Evolutionary conservation across 805 yeast species (phyloP).

Genomic region (Candida multigemmis): DNA sequence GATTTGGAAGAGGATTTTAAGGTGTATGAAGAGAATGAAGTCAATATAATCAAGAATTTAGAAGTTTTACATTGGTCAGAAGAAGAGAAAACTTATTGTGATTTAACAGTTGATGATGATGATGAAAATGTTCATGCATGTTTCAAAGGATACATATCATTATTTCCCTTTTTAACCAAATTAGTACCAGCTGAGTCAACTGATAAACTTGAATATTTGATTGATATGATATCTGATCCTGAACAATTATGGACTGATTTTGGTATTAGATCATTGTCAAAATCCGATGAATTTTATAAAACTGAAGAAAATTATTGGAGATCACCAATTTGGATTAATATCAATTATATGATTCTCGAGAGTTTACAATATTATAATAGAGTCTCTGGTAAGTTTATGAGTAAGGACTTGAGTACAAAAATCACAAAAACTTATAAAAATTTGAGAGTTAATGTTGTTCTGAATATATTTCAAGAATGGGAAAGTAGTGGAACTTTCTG

Average conservation of each 20-base stretch:
- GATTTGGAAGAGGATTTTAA: slow-evolving; percentile 50
- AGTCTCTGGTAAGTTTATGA: slow-evolving; percentile 15
- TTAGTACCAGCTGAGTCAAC: slow-evolving; percentile 40
- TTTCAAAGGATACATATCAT: slow-evolving; percentile 79
- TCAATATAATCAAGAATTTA: slow-evolving; percentile 52
- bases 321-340: slow-evolving; percentile 88
- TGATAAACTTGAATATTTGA: slow-evolving; percentile 39
- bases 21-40: slow-evolving; percentile 44
- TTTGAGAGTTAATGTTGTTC: slow-evolving; percentile 59
- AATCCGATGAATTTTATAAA: slow-evolving; percentile 54
- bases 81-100: slow-evolving; percentile 64
- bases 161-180: slow-evolving; percentile 76
- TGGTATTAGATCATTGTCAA: slow-evolving; percentile 79
- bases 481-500: slow-evolving; percentile 69
- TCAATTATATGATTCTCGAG: slow-evolving; percentile 76
- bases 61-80: slow-evolving; percentile 78
- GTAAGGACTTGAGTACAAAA: slow-evolving; percentile 29
- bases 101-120: slow-evolving; percentile 64
- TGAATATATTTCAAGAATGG: slow-evolving; percentile 66
- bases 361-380: slow-evolving; percentile 49
- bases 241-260: slow-evolving; percentile 65
- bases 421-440: slow-evolving; percentile 35
- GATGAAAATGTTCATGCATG: slow-evolving; percentile 67
- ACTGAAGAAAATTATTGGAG: slow-evolving; percentile 93
- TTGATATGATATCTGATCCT: slow-evolving; percentile 58